A percentile compares a stretch with the other conserved stretches of the same genome.
Conservation (phyloP, 495 filamentous ascomycete genomes). For the Letharia lupina region DNA sequence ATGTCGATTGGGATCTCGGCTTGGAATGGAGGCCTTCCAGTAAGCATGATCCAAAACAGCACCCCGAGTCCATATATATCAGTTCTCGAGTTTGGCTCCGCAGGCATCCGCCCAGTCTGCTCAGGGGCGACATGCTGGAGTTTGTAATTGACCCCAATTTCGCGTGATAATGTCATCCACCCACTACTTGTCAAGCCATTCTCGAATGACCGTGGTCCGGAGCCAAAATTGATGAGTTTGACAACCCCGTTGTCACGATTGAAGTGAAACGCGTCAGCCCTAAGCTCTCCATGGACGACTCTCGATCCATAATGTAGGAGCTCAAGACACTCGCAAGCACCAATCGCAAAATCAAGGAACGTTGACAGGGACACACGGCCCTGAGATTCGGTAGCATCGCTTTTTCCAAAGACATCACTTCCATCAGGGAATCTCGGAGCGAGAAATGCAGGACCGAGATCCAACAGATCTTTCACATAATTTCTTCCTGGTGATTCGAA, state of each 20-base stretch:
- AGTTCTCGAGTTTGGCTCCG: slow-evolving; percentile 79
- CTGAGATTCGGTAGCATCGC: slow-evolving; percentile 35
- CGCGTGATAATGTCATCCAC: slow-evolving; percentile 70
- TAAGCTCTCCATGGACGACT: slow-evolving; percentile 78
- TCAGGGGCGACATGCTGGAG: slow-evolving; percentile 83
- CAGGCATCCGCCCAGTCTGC: slow-evolving; percentile 83
- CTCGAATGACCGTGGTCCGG: slow-evolving; percentile 76
- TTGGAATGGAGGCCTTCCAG: slow-evolving; percentile 64
- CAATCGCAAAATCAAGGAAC: slow-evolving; percentile 84
- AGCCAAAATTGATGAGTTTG: slow-evolving; percentile 75
- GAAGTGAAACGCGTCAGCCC: slow-evolving; percentile 83
- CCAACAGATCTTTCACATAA: slow-evolving; percentile 57
- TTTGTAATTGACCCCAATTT: slow-evolving; percentile 75
- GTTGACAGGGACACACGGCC: slow-evolving; percentile 57
- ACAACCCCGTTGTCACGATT: slow-evolving; percentile 57
- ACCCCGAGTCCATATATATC: slow-evolving; percentile 86
- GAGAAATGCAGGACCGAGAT: slow-evolving; percentile 70
- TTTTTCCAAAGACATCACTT: slow-evolving; percentile 29
- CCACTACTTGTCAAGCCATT: slow-evolving; percentile 75
- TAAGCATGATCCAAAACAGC: slow-evolving; percentile 77
- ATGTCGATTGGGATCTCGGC: slow-evolving; percentile 75
- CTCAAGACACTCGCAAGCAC: slow-evolving; percentile 75
- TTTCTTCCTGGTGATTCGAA: slow-evolving; percentile 73
- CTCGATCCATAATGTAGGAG: slow-evolving; percentile 76
- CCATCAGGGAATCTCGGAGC: slow-evolving; percentile 42